These are phyloP conservation scores for Sordaria brevicollis DNA, from an alignment of 495 filamentous ascomycete genomes.

Conservation along the genomic window DNA sequence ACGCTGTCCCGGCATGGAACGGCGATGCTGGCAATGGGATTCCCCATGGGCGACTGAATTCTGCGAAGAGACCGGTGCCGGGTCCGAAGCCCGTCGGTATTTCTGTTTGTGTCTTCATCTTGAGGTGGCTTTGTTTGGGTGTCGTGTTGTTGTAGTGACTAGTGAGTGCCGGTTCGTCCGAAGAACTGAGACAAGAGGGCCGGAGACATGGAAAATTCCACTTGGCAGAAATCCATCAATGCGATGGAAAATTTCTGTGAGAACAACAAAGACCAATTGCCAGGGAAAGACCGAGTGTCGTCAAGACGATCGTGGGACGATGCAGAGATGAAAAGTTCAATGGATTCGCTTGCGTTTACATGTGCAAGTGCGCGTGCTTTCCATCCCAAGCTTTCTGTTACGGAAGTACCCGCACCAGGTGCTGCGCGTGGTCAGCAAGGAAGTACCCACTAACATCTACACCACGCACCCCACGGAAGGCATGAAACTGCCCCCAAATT, in stretches of 20 bases:
- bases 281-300: background rate
- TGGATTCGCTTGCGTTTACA: background rate
- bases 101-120: background rate
- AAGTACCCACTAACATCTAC: background rate
- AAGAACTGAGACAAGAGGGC: background rate
- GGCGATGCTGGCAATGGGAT: background rate
- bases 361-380: no score
- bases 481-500: no score
- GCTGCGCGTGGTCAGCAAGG: background rate
- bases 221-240: background rate
- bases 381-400: background rate
- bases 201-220: no score
- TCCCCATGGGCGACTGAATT: background rate
- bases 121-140: background rate
- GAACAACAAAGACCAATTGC: background rate
- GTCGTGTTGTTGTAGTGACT: background rate
- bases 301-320: background rate
- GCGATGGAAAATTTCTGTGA: background rate
- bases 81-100: background rate
- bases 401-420: background rate
- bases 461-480: background rate
- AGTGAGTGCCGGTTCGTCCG: background rate
- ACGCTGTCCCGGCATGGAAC: background rate
- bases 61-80: background rate
- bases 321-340: background rate